phyloP scores from a whole-genome alignment of 495 filamentous ascomycete species.

The Aspergillus funiculosus region DNA sequence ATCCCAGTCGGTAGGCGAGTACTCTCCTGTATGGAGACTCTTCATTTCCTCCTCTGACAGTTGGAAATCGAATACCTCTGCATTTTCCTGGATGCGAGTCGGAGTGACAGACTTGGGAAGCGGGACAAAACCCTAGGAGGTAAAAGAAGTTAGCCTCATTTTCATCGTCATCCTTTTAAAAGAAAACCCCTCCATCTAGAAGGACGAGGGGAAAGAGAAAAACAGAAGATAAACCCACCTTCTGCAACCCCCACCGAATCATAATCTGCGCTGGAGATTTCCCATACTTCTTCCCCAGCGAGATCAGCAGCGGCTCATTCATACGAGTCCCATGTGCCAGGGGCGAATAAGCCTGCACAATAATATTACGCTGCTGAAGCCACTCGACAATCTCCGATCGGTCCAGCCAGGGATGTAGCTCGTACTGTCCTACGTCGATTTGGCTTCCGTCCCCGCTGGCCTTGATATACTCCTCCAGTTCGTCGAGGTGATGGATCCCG shows the following conservation, averaged over 20 bases:
- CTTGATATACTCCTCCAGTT: constrained; percentile 67
- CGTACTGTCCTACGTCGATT: constrained; percentile 78
- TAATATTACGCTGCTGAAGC: constrained; percentile 59
- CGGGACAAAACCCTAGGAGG: constrained; percentile 53
- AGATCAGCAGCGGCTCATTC: constrained; percentile 52
- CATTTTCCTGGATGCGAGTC: constrained; percentile 61
- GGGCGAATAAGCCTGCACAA: constrained; percentile 76
- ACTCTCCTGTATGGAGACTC: constrained; percentile 50
- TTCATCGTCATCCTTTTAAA: background rate
- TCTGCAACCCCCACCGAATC: constrained; percentile 81
- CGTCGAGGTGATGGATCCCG: constrained; percentile 50
- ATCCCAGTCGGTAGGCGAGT: constrained; percentile 57
- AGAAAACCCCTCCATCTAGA: no score
- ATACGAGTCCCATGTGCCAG: constrained; percentile 61
- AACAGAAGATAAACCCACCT: constrained; percentile 25
- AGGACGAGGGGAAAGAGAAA: background rate
- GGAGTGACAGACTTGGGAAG: constrained; percentile 57
- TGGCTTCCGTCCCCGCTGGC: constrained; percentile 61
- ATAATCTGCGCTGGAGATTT: constrained; percentile 76
- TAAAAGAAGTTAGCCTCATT: no score
- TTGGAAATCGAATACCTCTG: constrained; percentile 76
- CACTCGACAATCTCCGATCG: constrained; percentile 71
- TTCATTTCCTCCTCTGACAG: constrained; percentile 56
- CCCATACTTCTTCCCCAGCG: constrained; percentile 60
- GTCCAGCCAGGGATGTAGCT: constrained; percentile 81